Percentiles rank a stretch among this genome's conserved stretches.
Evolutionary conservation across 305 asterid genomes (phyloP).

Genomic region (Fraxinus albicans): DNA sequence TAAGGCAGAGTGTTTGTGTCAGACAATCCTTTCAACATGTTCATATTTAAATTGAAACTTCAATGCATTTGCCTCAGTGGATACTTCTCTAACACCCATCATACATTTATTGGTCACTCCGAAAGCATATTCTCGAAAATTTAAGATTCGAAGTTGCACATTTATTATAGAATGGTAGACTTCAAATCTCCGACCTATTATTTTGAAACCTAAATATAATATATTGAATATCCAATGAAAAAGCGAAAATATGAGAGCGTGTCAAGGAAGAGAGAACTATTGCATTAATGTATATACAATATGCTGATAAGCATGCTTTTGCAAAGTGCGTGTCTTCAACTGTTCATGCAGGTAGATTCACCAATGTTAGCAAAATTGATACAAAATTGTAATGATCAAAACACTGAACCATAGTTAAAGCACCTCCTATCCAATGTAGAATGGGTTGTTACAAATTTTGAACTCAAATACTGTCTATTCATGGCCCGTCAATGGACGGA

Average conservation of each 20-base stretch:
- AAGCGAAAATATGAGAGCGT: neutral
- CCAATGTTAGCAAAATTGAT: neutral
- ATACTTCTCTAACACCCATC: neutral
- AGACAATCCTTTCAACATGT: neutral
- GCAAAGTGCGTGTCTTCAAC: neutral
- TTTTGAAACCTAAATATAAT: neutral
- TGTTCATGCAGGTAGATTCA: neutral
- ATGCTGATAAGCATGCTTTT: neutral
- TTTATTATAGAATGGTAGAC: neutral
- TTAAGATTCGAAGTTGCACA: neutral
- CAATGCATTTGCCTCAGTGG: neutral
- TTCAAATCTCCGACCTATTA: neutral
- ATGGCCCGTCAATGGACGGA: neutral
- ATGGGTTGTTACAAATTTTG: neutral
- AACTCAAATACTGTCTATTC: neutral
- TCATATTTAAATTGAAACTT: neutral
- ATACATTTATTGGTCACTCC: neutral
- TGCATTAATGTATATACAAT: neutral
- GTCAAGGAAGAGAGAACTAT: neutral
- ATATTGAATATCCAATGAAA: neutral
- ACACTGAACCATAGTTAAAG: neutral
- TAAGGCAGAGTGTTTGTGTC: neutral
- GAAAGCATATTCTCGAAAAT: neutral
- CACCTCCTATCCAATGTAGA: neutral
- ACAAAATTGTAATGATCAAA: neutral